phyloP scores from a whole-genome alignment of 2,329 filamentous ascomycete species.

The Sporothrix euskadiensis region DNA sequence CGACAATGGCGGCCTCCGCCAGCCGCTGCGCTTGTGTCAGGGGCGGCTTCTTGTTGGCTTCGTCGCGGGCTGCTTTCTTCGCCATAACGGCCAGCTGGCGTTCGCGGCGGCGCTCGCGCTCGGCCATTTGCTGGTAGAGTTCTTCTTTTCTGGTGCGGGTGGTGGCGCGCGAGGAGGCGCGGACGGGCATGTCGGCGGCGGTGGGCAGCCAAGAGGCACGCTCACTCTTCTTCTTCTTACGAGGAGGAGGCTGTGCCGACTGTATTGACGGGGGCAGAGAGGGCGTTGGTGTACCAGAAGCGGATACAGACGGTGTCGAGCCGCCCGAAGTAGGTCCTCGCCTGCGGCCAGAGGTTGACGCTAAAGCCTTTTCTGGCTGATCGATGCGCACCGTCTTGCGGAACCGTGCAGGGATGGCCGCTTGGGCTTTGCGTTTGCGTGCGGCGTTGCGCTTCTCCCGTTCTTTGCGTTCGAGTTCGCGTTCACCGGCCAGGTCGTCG shows the following conservation, averaged over 20 bases:
- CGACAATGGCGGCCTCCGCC: constrained; percentile 77
- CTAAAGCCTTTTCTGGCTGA: constrained; percentile 45
- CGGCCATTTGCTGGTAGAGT: constrained; percentile 69
- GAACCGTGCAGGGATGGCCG: constrained; percentile 69
- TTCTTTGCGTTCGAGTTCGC: constrained; percentile 76
- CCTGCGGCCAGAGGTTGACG: constrained; percentile 33
- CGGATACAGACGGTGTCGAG: constrained; percentile 34
- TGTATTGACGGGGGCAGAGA: constrained; percentile 36
- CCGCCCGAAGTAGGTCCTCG: constrained; percentile 27
- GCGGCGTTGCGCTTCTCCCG: constrained; percentile 65
- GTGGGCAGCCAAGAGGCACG: constrained; percentile 60
- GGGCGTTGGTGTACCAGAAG: constrained; percentile 36
- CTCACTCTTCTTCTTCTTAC: constrained; percentile 65
- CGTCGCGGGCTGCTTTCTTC: constrained; percentile 67
- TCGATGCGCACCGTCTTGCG: constrained; percentile 73
- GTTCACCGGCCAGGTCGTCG: constrained; percentile 81
- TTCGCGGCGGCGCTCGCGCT: constrained; percentile 68
- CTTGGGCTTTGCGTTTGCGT: constrained; percentile 78
- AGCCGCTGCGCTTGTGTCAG: constrained; percentile 87
- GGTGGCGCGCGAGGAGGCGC: constrained; percentile 59
- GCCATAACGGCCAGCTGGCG: constrained; percentile 70
- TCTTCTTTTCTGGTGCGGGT: constrained; percentile 62
- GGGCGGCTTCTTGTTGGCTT: constrained; percentile 72
- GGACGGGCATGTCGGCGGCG: constrained; percentile 55
- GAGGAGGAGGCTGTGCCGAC: constrained; percentile 42